Percentiles rank a stretch among this genome's conserved stretches.
These are phyloP conservation scores for Pleurotus pulmonarius DNA, from an alignment of 768 basidiomycete genomes.

Conservation along the genomic window DNA sequence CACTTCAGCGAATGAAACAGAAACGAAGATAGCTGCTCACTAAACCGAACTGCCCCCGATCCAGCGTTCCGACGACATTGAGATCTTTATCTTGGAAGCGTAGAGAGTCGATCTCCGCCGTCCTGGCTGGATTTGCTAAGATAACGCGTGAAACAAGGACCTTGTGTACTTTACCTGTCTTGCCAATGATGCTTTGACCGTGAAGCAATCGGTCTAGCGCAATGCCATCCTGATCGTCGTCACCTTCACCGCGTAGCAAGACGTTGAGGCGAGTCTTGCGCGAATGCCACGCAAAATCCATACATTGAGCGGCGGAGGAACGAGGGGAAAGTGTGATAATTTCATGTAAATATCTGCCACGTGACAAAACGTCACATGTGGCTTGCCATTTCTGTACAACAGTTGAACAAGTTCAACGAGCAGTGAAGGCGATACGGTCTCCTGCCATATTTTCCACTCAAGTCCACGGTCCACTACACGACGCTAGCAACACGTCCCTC, in stretches of 20 bases:
- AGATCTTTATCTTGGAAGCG: constrained; percentile 76
- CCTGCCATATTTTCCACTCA: too few species aligned
- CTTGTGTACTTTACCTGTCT: constrained; percentile 39
- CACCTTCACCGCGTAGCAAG: constrained; percentile 50
- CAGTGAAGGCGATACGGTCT: too few species aligned
- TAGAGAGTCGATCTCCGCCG: constrained; percentile 61
- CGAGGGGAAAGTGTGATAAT: too few species aligned
- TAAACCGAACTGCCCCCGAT: constrained; percentile 84
- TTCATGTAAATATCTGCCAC: too few species aligned
- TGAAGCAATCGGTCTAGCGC: constrained; percentile 73
- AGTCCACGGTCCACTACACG: too few species aligned
- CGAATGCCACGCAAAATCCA: constrained; percentile 66
- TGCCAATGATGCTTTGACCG: constrained; percentile 72
- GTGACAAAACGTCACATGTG: too few species aligned
- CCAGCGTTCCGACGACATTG: constrained; percentile 63
- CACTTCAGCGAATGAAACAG: not conserved
- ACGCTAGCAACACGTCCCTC: too few species aligned
- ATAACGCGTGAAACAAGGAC: not conserved
- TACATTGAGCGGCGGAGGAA: constrained; percentile 22
- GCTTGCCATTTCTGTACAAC: too few species aligned
- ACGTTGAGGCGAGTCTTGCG: constrained; percentile 62
- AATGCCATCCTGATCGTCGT: constrained; percentile 63
- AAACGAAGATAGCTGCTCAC: constrained; percentile 38
- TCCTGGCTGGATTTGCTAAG: constrained; percentile 48
- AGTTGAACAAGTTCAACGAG: too few species aligned